Percentiles rank a stretch among this genome's conserved stretches.
These are phyloP conservation scores for Epicoccum sorghinum DNA, from an alignment of 2,329 filamentous ascomycete genomes.

Conservation along the genomic window DNA sequence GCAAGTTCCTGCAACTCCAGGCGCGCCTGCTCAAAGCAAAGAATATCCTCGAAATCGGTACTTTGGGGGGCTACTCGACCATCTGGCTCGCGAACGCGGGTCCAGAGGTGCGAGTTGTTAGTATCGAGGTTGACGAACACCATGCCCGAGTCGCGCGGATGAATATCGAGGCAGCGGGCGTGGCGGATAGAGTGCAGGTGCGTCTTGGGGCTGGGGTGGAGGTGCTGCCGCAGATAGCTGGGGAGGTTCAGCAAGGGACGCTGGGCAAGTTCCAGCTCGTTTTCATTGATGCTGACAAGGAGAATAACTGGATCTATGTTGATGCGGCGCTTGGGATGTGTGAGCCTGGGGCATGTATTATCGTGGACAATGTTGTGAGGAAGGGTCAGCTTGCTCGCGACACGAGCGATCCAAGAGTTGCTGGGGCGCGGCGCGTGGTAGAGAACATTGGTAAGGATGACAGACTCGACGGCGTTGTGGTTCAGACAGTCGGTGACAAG, in stretches of 20 bases:
- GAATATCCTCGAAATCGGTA: constrained; percentile 60
- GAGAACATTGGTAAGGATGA: constrained; percentile 52
- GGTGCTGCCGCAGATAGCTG: constrained; percentile 48
- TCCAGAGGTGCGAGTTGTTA: constrained; percentile 53
- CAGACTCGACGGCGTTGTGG: constrained; percentile 50
- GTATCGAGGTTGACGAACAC: constrained; percentile 57
- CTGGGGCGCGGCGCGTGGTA: constrained; percentile 48
- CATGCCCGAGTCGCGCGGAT: constrained; percentile 55
- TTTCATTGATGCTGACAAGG: constrained; percentile 62
- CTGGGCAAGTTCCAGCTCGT: constrained; percentile 56
- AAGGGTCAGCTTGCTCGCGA: constrained; percentile 46
- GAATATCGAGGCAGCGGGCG: constrained; percentile 51
- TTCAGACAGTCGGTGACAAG: constrained; percentile 57
- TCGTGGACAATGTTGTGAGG: constrained; percentile 60
- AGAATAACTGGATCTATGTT: constrained; percentile 58
- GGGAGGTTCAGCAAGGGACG: constrained; percentile 49
- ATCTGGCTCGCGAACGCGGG: constrained; percentile 58
- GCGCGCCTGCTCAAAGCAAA: constrained; percentile 35
- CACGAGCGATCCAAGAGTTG: constrained; percentile 31
- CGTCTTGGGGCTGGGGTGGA: constrained; percentile 55
- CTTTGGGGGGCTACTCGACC: constrained; percentile 60
- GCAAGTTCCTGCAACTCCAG: constrained; percentile 44
- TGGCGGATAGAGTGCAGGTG: constrained; percentile 53
- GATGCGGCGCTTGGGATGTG: constrained; percentile 53
- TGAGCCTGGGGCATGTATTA: constrained; percentile 50